Base-by-base conservation (phyloP, 2,329 filamentous ascomycete species). In the Cercospora brassicicola region DNA sequence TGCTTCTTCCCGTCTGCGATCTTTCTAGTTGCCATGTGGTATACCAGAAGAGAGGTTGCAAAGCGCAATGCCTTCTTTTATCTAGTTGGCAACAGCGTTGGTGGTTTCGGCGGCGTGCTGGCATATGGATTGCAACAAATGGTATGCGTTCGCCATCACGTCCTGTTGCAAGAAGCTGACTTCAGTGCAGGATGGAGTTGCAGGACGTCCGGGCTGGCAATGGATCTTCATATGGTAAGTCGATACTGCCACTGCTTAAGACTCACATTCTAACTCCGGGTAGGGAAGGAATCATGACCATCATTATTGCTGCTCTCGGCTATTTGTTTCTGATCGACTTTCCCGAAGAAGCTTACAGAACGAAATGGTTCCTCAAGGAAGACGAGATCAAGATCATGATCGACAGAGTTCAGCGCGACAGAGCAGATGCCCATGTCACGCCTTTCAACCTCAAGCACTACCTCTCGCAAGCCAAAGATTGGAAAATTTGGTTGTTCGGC, bases 401-500 rank as follows among this genome's bases (percentile, higher is more conserved):
- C 11, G 67, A 65, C 26, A 67, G 69, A 4, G 64, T 71, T 9
- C 57, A 69, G 8, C 59, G 63, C 31, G 69, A 71, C 33, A 36
- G 69, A 59, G 60, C 59, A 18, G 69, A 71, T 28, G 69, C 67
- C 13, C 51, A 64, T 23, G 9, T 56, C 9, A 67, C 65, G 23
- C 69, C 69, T 9, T 87, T 86, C 76, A 80, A 75, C 3, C 15
- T 84, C 0, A 62, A 61, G 65, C 36, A 64, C 23, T 71, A 76
- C 70, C n/a, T 82, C 81, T 65, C 85, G 83, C 75, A 82, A 76
- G 3, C 64, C 78, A 31, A 48, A 1, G 84, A 86, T 69, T 71
- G 80, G 65, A 86, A 86, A 69, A 79, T 86, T 61, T 87, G 85
- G 84, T 80, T 76, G 3, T 86, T 84, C 67, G 84, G 82, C 0